Evolutionary conservation across 1,139 yeast species (phyloP).

Genomic region (Protomyces inundatus): DNA sequence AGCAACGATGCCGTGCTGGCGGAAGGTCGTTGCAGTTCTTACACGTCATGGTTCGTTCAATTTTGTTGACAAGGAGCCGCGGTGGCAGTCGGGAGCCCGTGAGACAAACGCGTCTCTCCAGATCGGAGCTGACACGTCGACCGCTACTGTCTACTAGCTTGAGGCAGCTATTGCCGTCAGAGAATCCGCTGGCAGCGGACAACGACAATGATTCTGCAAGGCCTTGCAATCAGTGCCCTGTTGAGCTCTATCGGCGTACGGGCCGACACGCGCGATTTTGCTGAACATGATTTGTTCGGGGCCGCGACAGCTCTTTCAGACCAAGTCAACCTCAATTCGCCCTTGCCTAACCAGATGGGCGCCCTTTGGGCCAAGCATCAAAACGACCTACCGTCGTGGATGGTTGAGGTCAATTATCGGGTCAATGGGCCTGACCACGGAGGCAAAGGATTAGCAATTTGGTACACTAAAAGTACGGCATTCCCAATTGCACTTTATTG

Average conservation of each 20-base stretch:
- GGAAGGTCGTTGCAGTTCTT: too few relatives aligned
- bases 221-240: too few relatives aligned
- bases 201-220: too few relatives aligned
- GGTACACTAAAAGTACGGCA: conserved; percentile 37
- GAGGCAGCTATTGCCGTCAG: too few relatives aligned
- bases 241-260: not conserved
- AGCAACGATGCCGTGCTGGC: too few relatives aligned
- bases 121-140: too few relatives aligned
- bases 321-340: conserved; percentile 7
- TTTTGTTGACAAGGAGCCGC: too few relatives aligned
- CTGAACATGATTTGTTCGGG: conserved; percentile 11
- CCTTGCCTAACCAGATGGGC: conserved; percentile 33
- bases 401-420: conserved; percentile 36
- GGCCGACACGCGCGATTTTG: not conserved
- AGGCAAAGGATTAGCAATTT: conserved; percentile 39
- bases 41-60: too few relatives aligned
- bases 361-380: conserved; percentile 38
- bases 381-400: conserved; percentile 38
- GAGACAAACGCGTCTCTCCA: too few relatives aligned
- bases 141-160: too few relatives aligned
- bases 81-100: too few relatives aligned
- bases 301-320: conserved; percentile 17
- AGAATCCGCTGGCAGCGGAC: too few relatives aligned
- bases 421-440: conserved; percentile 39
- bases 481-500: not conserved